These are phyloP conservation scores for Rhodosporidiobolus odoratus DNA, from an alignment of 768 basidiomycete genomes.

Conservation along the genomic window DNA sequence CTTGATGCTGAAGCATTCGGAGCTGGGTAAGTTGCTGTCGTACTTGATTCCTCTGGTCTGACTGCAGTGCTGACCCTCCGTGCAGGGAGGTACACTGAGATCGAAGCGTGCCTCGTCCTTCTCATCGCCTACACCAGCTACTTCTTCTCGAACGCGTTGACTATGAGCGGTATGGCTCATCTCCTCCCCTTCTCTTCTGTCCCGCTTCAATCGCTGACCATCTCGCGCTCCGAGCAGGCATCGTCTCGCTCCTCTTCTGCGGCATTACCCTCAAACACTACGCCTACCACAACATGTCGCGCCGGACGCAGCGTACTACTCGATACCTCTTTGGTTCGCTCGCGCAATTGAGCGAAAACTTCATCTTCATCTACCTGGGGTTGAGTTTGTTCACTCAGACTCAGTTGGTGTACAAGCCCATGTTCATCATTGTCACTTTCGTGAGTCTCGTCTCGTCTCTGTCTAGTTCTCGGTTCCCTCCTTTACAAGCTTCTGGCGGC, in stretches of 20 bases:
- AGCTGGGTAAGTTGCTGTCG: constrained; percentile 54
- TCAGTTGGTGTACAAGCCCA: constrained; percentile 75
- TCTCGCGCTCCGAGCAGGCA: constrained; percentile 54
- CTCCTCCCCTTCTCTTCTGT: background rate
- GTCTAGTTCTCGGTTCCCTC: background rate
- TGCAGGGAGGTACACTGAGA: constrained; percentile 62
- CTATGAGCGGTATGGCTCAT: constrained; percentile 57
- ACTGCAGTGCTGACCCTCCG: too few relatives aligned
- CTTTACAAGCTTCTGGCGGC: background rate
- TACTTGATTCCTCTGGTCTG: constrained; percentile 23
- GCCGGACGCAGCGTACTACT: constrained; percentile 82
- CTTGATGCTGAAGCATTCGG: constrained; percentile 88
- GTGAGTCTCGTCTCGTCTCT: constrained; percentile 46
- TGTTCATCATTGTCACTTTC: constrained; percentile 87
- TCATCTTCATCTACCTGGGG: constrained; percentile 98
- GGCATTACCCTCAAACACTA: constrained; percentile 99
- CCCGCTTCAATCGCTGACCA: constrained; percentile 40
- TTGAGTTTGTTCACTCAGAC: constrained; percentile 92
- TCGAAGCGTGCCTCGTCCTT: constrained; percentile 93
- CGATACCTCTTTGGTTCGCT: constrained; percentile 94
- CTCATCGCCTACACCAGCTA: constrained; percentile 94
- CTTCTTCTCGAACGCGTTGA: constrained; percentile 94
- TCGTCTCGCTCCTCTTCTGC: constrained; percentile 95
- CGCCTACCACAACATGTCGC: constrained; percentile 99
- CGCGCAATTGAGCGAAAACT: constrained; percentile 93